phyloP scores from a whole-genome alignment of 148 eudicot genomes.

The Amaranthus palmeri region DNA sequence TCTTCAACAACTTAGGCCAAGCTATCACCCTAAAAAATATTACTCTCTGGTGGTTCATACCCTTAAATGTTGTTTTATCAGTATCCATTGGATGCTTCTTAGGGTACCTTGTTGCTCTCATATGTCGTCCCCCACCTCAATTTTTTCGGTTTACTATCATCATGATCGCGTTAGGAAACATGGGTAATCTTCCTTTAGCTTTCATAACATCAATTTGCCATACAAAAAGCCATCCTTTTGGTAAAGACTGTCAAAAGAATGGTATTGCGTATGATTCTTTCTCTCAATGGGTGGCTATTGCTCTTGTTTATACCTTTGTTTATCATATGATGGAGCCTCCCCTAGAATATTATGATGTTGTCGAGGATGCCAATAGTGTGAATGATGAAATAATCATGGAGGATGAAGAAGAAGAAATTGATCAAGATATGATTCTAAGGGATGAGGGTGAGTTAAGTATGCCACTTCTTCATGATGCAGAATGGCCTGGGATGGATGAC shows the following conservation, averaged over 20 bases:
- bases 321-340: constrained; percentile 92
- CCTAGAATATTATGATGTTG: constrained; percentile 43
- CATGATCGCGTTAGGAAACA: constrained; percentile 71
- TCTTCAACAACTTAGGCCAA: constrained; percentile 73
- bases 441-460: constrained; percentile 41
- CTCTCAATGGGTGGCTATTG: constrained; percentile 63
- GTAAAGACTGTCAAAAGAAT: constrained; percentile 33
- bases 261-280: constrained; percentile 71
- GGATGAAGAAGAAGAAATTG: background rate
- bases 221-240: constrained; percentile 46
- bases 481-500: constrained; percentile 91
- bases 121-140: constrained; percentile 75
- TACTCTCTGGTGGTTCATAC: constrained; percentile 84
- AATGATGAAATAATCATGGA: constrained; percentile 37
- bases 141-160: constrained; percentile 65
- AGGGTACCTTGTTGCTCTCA: constrained; percentile 54
- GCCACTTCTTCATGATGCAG: constrained; percentile 86
- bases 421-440: background rate
- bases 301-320: constrained; percentile 66
- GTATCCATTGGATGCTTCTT: constrained; percentile 53
- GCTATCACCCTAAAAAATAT: constrained; percentile 61
- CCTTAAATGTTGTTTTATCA: constrained; percentile 59
- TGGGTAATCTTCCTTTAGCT: constrained; percentile 60
- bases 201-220: constrained; percentile 60
- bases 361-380: constrained; percentile 27